phyloP scores from a whole-genome alignment of 1,284 basidiomycete genomes.

The Cutaneotrichosporon cutaneum region DNA sequence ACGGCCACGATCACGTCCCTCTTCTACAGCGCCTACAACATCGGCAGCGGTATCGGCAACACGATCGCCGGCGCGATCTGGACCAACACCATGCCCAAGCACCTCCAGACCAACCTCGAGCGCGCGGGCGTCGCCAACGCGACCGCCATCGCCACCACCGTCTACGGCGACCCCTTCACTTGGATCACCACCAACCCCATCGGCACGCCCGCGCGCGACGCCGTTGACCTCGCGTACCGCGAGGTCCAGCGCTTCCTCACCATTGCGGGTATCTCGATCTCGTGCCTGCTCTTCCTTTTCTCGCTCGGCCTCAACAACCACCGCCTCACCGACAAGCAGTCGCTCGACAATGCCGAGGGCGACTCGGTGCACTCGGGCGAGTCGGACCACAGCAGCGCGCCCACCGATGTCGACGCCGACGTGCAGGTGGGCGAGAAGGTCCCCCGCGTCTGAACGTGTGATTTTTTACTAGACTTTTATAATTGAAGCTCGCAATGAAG shows the following conservation, averaged over 20 bases:
- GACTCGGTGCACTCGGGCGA: constrained; percentile 4
- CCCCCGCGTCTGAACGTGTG: no score
- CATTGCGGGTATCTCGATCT: constrained; percentile 46
- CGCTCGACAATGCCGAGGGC: constrained; percentile 33
- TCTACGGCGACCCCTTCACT: constrained; percentile 46
- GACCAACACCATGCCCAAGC: constrained; percentile 30
- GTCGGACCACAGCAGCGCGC: background rate
- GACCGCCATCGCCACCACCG: constrained; percentile 35
- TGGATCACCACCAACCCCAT: constrained; percentile 41
- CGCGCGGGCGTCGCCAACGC: constrained; percentile 36
- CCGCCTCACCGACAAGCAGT: constrained; percentile 41
- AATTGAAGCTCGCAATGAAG: no score
- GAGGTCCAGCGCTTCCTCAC: constrained; percentile 44
- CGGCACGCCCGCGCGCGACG: constrained; percentile 46
- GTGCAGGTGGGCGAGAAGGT: background rate
- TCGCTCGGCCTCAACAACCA: constrained; percentile 35
- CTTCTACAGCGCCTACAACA: constrained; percentile 49
- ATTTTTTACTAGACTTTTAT: background rate
- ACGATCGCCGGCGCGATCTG: constrained; percentile 54
- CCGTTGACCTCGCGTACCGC: constrained; percentile 39
- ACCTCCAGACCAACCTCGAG: constrained; percentile 23
- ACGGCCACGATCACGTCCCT: constrained; percentile 51
- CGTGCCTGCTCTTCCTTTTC: constrained; percentile 31
- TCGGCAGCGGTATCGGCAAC: constrained; percentile 52
- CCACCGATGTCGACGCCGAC: background rate